Conservation (phyloP, 1,284 basidiomycete genomes). For the Naganishia sp. region DNA sequence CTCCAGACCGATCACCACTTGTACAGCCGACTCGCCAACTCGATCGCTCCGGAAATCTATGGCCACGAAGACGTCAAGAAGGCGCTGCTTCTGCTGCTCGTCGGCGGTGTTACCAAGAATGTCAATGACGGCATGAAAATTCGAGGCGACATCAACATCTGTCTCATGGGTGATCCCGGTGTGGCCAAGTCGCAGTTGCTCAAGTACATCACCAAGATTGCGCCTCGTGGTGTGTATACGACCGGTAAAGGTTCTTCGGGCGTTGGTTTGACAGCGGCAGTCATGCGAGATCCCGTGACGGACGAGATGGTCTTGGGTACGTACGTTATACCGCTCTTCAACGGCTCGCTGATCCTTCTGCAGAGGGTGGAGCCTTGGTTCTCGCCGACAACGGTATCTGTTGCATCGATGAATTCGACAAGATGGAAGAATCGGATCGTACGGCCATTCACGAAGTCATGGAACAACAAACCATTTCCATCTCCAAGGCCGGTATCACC, state of each 20-base stretch:
- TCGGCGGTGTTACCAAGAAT: conserved; percentile 92
- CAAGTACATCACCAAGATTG: conserved; percentile 98
- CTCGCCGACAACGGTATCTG: conserved; percentile 99
- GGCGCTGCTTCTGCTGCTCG: conserved; percentile 86
- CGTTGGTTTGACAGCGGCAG: conserved; percentile 96
- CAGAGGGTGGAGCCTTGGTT: conserved; percentile 97
- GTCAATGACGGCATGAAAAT: conserved; percentile 99
- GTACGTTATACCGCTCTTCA: conserved; percentile 44
- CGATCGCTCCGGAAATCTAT: conserved; percentile 97
- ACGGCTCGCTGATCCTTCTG: conserved; percentile 6
- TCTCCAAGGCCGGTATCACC: conserved; percentile 98
- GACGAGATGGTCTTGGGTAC: conserved; percentile 98
- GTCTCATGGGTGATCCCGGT: conserved; percentile 99
- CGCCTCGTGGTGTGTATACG: conserved; percentile 95
- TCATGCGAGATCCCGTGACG: conserved; percentile 98
- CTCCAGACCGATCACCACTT: conserved; percentile 75
- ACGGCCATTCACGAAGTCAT: conserved; percentile 99
- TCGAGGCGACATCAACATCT: conserved; percentile 95
- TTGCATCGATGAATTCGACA: conserved; percentile 99
- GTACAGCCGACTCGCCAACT: conserved; percentile 64
- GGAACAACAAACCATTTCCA: conserved; percentile 99
- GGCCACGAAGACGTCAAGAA: conserved; percentile 98
- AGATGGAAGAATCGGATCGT: conserved; percentile 98
- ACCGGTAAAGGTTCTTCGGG: conserved; percentile 98
- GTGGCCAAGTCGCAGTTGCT: conserved; percentile 97